A percentile compares a stretch with the other conserved stretches of the same genome.
These are phyloP conservation scores for Trichoderma koningiopsis DNA, from an alignment of 2,329 filamentous ascomycete species.

Conservation along the genomic window DNA sequence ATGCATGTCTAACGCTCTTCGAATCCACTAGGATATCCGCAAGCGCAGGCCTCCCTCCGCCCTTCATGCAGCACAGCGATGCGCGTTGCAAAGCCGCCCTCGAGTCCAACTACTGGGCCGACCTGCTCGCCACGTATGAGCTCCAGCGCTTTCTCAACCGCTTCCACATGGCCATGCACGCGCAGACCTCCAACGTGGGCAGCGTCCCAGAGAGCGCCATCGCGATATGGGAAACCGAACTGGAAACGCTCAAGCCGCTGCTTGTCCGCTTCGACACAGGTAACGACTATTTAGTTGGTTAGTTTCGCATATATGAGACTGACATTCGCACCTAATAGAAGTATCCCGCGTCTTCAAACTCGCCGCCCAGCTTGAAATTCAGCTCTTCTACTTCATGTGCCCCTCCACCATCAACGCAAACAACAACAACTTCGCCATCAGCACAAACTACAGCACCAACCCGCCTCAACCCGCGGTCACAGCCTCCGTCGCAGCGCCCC, in stretches of 20 bases:
- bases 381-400: conserved; percentile 55
- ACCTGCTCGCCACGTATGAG: conserved; percentile 49
- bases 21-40: conserved; percentile 4
- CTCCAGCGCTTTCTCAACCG: conserved; percentile 55
- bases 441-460: background rate
- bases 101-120: conserved; percentile 45
- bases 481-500: background rate
- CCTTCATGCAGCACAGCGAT: conserved; percentile 55
- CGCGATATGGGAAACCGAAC: conserved; percentile 54
- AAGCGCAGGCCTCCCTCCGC: conserved; percentile 50
- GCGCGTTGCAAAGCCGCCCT: conserved; percentile 45
- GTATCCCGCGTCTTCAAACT: conserved; percentile 53
- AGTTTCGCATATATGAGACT: background rate
- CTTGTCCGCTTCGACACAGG: conserved; percentile 52
- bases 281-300: conserved; percentile 31
- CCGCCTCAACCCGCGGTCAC: background rate
- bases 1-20: background rate
- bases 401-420: conserved; percentile 25
- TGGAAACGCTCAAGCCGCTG: conserved; percentile 50
- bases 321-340: conserved; percentile 38
- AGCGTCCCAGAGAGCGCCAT: conserved; percentile 52
- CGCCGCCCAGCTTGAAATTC: conserved; percentile 55
- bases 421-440: background rate
- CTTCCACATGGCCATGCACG: conserved; percentile 50
- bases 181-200: conserved; percentile 49